These are phyloP conservation scores for Mycena crocata DNA, from an alignment of 768 basidiomycete species.

Conservation along the genomic window DNA sequence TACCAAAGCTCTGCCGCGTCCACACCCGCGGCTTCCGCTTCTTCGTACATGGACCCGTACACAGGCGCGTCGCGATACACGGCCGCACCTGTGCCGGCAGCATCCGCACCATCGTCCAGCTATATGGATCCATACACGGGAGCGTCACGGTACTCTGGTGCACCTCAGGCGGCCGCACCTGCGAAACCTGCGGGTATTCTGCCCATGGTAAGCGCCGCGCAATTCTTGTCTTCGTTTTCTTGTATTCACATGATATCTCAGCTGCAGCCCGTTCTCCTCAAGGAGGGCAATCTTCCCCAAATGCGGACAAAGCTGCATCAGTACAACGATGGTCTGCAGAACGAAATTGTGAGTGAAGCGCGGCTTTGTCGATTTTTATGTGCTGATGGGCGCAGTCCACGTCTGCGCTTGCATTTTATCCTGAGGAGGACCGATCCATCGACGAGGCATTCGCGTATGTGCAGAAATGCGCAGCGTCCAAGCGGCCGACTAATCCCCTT, in stretches of 20 bases:
- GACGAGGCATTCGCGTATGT: conserved; percentile 76
- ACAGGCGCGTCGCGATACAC: conserved; percentile 77
- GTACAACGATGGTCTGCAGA: conserved; percentile 73
- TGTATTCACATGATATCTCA: conserved; percentile 39
- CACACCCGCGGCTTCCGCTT: conserved; percentile 42
- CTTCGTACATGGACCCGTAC: conserved; percentile 73
- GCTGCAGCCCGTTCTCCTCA: conserved; percentile 81
- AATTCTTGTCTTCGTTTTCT: neutral
- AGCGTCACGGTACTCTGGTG: conserved; percentile 68
- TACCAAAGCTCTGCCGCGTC: conserved; percentile 61
- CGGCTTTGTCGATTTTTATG: neutral
- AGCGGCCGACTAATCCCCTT: conserved; percentile 48
- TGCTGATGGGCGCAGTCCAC: conserved; percentile 64
- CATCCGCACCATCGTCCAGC: conserved; percentile 47
- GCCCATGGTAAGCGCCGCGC: conserved; percentile 56
- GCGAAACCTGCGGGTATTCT: conserved; percentile 55
- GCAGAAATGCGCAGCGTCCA: conserved; percentile 55
- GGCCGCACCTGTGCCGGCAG: conserved; percentile 50
- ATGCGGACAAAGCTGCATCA: conserved; percentile 85
- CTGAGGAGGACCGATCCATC: conserved; percentile 66
- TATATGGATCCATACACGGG: conserved; percentile 78
- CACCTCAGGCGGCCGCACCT: conserved; percentile 46
- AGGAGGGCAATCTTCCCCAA: conserved; percentile 81
- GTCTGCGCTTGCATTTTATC: conserved; percentile 74
- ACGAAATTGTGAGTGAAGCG: conserved; percentile 74